Evolutionary conservation across 1,284 basidiomycete genomes (phyloP).

Genomic region (Ganoderma sinense): DNA sequence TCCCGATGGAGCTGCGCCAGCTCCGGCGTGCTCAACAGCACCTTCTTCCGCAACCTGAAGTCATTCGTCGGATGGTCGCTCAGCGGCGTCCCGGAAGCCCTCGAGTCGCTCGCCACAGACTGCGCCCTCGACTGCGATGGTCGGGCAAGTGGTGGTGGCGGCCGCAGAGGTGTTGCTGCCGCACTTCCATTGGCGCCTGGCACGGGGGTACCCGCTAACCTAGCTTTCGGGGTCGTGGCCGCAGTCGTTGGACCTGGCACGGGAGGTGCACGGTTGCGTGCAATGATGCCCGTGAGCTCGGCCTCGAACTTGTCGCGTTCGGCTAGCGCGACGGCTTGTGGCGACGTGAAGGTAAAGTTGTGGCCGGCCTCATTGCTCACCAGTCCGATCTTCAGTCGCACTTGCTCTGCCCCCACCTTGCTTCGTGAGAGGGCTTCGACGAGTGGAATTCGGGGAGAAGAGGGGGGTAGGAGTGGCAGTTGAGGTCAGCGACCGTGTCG

Average conservation of each 20-base stretch:
- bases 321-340: constrained; percentile 61
- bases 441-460: neutral
- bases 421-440: constrained; percentile 59
- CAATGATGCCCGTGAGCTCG: constrained; percentile 77
- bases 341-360: constrained; percentile 81
- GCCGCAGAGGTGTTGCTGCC: constrained; percentile 24
- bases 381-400: constrained; percentile 76
- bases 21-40: constrained; percentile 80
- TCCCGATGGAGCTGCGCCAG: constrained; percentile 84
- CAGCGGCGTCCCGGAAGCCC: constrained; percentile 62
- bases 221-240: constrained; percentile 4
- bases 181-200: constrained; percentile 37
- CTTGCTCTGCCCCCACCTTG: constrained; percentile 79
- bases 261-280: constrained; percentile 58
- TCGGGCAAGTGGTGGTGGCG: constrained; percentile 34
- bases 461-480: neutral
- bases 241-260: constrained; percentile 1
- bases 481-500: constrained; percentile 16
- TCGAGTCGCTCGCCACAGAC: constrained; percentile 65
- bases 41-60: constrained; percentile 79
- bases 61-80: constrained; percentile 64
- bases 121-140: constrained; percentile 63
- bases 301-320: constrained; percentile 85
- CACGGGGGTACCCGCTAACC: constrained; percentile 26
- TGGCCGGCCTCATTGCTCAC: constrained; percentile 73